These are phyloP conservation scores for Eustoma russellianum DNA, from an alignment of 257 asterid genomes.

Conservation along the genomic window DNA sequence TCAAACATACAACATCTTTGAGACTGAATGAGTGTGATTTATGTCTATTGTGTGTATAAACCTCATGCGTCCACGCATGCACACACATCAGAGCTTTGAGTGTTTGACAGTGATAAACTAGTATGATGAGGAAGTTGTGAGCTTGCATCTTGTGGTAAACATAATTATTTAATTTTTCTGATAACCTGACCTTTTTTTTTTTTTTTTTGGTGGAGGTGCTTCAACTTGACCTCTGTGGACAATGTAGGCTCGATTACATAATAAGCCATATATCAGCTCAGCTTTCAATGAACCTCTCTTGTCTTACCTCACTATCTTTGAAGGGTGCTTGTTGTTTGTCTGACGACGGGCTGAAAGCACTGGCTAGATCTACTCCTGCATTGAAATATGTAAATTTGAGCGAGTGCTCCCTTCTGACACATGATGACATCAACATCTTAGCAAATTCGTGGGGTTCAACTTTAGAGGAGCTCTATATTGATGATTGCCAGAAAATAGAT, in stretches of 20 bases:
- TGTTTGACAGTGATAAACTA: too few species aligned
- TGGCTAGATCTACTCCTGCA: constrained; percentile 48
- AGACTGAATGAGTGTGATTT: too few species aligned
- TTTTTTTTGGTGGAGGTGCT: constrained; percentile 54
- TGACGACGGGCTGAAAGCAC: constrained; percentile 45
- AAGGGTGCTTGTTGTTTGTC: constrained; percentile 86
- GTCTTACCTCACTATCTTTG: constrained; percentile 47
- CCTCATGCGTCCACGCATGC: too few species aligned
- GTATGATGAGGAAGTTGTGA: too few species aligned
- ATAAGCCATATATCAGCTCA: constrained; percentile 27
- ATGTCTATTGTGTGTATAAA: too few species aligned
- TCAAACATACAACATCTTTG: too few species aligned
- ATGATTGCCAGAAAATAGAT: constrained; percentile 56
- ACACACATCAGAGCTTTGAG: too few species aligned
- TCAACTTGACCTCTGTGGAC: constrained; percentile 82
- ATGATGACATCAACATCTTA: constrained; percentile 31
- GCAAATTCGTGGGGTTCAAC: constrained; percentile 53
- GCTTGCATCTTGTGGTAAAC: too few species aligned
- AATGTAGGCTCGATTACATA: constrained; percentile 41
- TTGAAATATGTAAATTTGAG: constrained; percentile 64
- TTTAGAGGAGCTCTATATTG: constrained; percentile 64
- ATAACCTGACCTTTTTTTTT: too few species aligned
- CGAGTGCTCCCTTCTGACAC: constrained; percentile 64
- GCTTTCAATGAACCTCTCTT: constrained; percentile 33
- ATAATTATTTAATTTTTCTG: too few species aligned